These are phyloP conservation scores for Amanita muscaria DNA, from an alignment of 768 basidiomycete genomes.

Conservation along the genomic window DNA sequence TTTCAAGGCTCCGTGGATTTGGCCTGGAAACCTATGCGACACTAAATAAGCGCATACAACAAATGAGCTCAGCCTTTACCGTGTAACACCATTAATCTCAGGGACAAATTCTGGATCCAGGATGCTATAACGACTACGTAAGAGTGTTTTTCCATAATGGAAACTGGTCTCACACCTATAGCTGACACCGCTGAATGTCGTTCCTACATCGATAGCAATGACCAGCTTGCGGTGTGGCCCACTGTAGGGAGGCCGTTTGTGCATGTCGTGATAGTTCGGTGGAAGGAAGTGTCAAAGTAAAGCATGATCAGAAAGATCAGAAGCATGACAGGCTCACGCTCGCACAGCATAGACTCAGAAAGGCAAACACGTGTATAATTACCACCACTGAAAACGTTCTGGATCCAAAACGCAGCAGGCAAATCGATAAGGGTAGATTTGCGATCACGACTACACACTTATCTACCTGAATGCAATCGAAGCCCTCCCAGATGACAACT, in stretches of 20 bases:
- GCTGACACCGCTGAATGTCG: conserved; percentile 41
- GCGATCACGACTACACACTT: too few relatives aligned
- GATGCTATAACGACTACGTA: conserved; percentile 16
- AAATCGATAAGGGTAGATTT: too few relatives aligned
- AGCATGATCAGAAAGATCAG: neutral
- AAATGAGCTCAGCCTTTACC: conserved; percentile 19
- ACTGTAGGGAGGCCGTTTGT: conserved; percentile 27
- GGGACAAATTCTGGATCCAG: conserved; percentile 26
- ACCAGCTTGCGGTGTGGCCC: conserved; percentile 36
- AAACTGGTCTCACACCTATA: conserved; percentile 22
- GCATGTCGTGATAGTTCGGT: neutral
- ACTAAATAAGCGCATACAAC: neutral
- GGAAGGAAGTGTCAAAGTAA: too few relatives aligned
- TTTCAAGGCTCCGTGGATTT: conserved; percentile 23
- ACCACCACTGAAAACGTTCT: conserved; percentile 3
- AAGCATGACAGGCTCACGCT: too few relatives aligned
- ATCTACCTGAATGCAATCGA: too few relatives aligned
- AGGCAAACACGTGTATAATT: conserved; percentile 5
- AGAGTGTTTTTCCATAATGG: neutral
- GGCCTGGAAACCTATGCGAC: conserved; percentile 15
- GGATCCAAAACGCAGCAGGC: too few relatives aligned
- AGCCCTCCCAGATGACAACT: too few relatives aligned
- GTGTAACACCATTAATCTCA: conserved; percentile 31
- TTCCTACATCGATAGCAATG: conserved; percentile 45
- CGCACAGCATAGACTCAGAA: neutral